Evolutionary conservation across 495 filamentous ascomycete genomes (phyloP).

Genomic region (Ramalina intermedia): DNA sequence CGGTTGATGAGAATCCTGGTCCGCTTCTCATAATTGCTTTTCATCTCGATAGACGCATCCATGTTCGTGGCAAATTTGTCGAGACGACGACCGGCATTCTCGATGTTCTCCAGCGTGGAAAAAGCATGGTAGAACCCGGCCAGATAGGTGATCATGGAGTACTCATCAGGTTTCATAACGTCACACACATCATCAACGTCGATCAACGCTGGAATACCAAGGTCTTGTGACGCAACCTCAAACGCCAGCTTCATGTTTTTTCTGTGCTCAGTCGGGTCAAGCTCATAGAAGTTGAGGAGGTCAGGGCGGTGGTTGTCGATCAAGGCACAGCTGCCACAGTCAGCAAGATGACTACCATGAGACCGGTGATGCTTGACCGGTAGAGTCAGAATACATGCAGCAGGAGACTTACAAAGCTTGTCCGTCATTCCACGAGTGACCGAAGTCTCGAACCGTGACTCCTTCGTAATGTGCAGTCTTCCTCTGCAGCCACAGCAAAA

Average conservation of each 20-base stretch:
- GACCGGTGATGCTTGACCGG: no score
- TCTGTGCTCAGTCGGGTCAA: slow-evolving; percentile 88
- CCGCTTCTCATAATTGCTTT: slow-evolving; percentile 80
- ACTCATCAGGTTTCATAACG: slow-evolving; percentile 87
- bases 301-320: slow-evolving; percentile 95
- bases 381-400: no score
- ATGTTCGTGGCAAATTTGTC: slow-evolving; percentile 98
- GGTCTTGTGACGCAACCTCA: slow-evolving; percentile 87
- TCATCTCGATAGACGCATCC: slow-evolving; percentile 99
- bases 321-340: slow-evolving; percentile 52
- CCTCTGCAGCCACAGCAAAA: slow-evolving; percentile 92
- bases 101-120: slow-evolving; percentile 92
- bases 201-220: slow-evolving; percentile 87
- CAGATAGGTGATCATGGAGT: slow-evolving; percentile 97
- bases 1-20: slow-evolving; percentile 66
- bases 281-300: slow-evolving; percentile 83
- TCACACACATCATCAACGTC: slow-evolving; percentile 98
- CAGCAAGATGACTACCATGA: background rate
- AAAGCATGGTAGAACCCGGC: slow-evolving; percentile 99
- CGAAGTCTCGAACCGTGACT: slow-evolving; percentile 89
- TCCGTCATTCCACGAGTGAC: slow-evolving; percentile 89
- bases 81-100: slow-evolving; percentile 88
- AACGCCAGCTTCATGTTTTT: slow-evolving; percentile 98
- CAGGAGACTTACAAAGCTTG: slow-evolving; percentile 53
- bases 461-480: slow-evolving; percentile 98